These are phyloP conservation scores for Malassezia arunalokei DNA, from an alignment of 1,284 basidiomycete genomes.

Conservation along the genomic window DNA sequence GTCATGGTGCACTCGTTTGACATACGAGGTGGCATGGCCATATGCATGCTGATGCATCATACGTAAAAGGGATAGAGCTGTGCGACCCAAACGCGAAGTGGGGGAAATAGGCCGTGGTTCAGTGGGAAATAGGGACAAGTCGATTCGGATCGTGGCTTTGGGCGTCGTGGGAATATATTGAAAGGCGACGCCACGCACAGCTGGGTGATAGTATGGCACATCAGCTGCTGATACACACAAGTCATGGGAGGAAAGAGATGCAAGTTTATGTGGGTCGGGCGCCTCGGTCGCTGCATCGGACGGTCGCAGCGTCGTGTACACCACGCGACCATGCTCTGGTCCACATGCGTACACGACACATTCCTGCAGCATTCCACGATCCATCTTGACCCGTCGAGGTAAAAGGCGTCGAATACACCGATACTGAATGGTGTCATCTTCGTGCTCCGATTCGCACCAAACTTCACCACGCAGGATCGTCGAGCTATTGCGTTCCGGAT, in stretches of 20 bases:
- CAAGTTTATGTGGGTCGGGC: background rate
- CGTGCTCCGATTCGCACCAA: conserved; percentile 9
- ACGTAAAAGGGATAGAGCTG: conserved; percentile 65
- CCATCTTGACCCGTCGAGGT: conserved; percentile 2
- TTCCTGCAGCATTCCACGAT: conserved; percentile 16
- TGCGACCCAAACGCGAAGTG: conserved; percentile 60
- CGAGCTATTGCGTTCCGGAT: conserved; percentile 37
- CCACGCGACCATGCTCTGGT: background rate
- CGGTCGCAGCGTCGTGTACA: conserved; percentile 14
- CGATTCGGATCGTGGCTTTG: conserved; percentile 6
- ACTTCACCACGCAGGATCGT: conserved; percentile 39
- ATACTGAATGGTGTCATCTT: background rate
- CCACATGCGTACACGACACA: conserved; percentile 3
- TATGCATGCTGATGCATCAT: conserved; percentile 71
- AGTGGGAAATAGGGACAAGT: conserved; percentile 13
- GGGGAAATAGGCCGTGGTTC: background rate
- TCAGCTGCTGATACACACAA: conserved; percentile 7
- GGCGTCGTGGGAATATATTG: conserved; percentile 14
- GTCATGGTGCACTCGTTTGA: conserved; percentile 77
- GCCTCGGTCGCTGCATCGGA: conserved; percentile 3
- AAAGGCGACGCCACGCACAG: conserved; percentile 33
- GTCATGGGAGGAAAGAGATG: background rate
- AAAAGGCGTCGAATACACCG: conserved; percentile 8
- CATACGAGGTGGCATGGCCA: conserved; percentile 66
- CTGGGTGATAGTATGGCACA: conserved; percentile 42